Evolutionary conservation across 2,329 filamentous ascomycete species (phyloP).

Genomic region (Aspergillus chevalieri): DNA sequence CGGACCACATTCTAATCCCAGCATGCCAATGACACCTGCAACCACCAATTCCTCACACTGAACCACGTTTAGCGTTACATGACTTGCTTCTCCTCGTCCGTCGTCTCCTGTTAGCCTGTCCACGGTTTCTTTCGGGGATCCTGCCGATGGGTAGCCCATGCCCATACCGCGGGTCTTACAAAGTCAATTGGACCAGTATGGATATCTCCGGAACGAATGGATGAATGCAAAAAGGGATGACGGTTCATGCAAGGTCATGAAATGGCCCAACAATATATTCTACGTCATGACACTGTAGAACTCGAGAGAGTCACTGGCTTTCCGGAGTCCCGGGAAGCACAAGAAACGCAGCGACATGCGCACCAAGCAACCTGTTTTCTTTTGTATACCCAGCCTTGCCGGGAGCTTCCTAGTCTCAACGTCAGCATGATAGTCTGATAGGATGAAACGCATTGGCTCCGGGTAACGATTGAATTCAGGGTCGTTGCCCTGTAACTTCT

Average conservation of each 20-base stretch:
- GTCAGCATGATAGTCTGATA: slow-evolving; percentile 27
- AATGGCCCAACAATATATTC: not conserved
- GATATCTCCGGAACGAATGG: not conserved
- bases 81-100: too few relatives aligned
- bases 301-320: not conserved
- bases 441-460: not conserved
- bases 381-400: slow-evolving; percentile 1
- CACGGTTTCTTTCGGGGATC: not conserved
- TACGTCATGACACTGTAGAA: not conserved
- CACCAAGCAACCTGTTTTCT: too few relatives aligned
- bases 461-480: not conserved
- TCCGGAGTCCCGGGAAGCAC: not conserved
- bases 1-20: not conserved
- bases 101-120: slow-evolving; percentile 6
- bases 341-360: not conserved
- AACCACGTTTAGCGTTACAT: too few relatives aligned
- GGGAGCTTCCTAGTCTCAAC: slow-evolving; percentile 19
- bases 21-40: not conserved
- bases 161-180: not conserved
- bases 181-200: not conserved
- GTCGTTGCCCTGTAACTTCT: too few relatives aligned
- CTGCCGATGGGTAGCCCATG: not conserved
- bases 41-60: not conserved
- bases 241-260: not conserved
- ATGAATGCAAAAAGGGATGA: not conserved